Evolutionary conservation across 2,329 filamentous ascomycete species (phyloP).

Genomic region (Akanthomyces lecanii): DNA sequence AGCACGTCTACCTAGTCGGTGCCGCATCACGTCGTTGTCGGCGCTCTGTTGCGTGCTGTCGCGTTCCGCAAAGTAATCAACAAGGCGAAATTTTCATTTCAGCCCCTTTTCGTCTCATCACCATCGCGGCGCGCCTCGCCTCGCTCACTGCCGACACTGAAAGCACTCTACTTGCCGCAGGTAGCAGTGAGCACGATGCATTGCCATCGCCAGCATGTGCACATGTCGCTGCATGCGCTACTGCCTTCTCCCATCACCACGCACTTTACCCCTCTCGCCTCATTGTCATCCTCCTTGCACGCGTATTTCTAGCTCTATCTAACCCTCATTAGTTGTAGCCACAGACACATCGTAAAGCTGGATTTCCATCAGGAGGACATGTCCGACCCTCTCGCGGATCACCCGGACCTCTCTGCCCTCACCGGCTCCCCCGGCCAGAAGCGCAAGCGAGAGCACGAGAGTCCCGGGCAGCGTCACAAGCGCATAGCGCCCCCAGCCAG

Average conservation of each 20-base stretch:
- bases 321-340: slow-evolving; percentile 9
- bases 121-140: slow-evolving; percentile 10
- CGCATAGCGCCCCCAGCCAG: slow-evolving; percentile 43
- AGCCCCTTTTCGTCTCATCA: not conserved
- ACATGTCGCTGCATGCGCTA: not conserved
- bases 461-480: slow-evolving; percentile 47
- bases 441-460: slow-evolving; percentile 51
- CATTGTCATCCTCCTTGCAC: not conserved
- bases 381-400: slow-evolving; percentile 30
- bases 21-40: not conserved
- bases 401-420: slow-evolving; percentile 43
- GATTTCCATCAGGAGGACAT: slow-evolving; percentile 8
- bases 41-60: not conserved
- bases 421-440: slow-evolving; percentile 46
- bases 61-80: not conserved
- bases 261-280: not conserved
- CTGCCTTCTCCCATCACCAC: not conserved
- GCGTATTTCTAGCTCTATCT: not conserved
- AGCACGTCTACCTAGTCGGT: not conserved
- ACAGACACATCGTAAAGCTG: slow-evolving; percentile 11
- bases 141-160: slow-evolving; percentile 11
- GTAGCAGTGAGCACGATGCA: not conserved
- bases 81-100: not conserved
- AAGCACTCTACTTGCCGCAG: not conserved
- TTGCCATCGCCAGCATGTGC: not conserved